Base-by-base conservation (phyloP, 257 asterid species). In the Rhazya stricta region DNA sequence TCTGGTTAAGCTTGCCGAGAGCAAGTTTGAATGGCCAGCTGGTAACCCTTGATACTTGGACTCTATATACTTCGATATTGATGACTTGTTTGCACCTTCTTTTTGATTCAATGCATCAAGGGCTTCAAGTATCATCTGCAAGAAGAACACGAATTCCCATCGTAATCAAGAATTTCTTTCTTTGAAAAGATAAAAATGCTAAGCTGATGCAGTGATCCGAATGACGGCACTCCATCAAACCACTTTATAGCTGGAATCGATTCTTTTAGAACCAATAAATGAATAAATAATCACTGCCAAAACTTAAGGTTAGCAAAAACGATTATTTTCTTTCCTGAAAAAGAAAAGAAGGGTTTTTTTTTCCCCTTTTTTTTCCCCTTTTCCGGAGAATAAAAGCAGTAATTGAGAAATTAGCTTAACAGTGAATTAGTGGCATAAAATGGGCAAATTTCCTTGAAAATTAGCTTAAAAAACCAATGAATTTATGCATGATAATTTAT, bases 121-220 rank as follows among this genome's bases (percentile, higher is more conserved):
- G 30, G 97, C 96, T 73, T 89, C 98, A 87, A 86, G 72, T 66
- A 93, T 92, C 93, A 89, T 84, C 98, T 92, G 85, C 74, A 76
- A 76, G 67, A 69, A 77, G 34, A 73, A 53, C 43, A 75, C n/a
- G 36, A 36, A 79, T 39, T 36, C 36, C 74, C 29, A 6, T 32
- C 57, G 34, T 9, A 60, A 60, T 30, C 8, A 10, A 46, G 2
- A 8, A 3, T 36, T 65, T 1, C 54, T 29, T 29, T 60, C 36
- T 73, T 41, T 6, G 13, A 56, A 42, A 74, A 43, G 15, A 15
- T 34, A 4, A 25, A 5, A 37, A 8, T 48, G 32, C 21, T 42
- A 10, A 69, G 50, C 19, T 45, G 37, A n/a, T 61, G 32, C 30
- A 77, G 19, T 19, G 71, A 57, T 69, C 75, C 54, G 32, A 77